phyloP scores from a whole-genome alignment of 106 monocot genomes.

The Phalaenopsis aphrodite region DNA sequence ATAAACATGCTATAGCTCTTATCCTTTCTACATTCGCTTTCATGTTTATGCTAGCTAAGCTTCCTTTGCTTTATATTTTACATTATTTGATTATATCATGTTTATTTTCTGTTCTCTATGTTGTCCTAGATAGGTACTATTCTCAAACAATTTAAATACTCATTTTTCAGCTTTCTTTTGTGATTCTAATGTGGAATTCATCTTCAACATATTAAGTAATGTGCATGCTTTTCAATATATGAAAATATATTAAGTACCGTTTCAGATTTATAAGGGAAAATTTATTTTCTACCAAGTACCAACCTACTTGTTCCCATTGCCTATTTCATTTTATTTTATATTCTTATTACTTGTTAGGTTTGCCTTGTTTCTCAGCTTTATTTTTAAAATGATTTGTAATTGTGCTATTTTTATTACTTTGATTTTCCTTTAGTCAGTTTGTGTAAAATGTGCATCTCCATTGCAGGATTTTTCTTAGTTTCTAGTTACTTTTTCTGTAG shows the following conservation, averaged over 20 bases:
- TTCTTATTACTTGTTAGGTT: not conserved
- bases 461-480: not conserved
- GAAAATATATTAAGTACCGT: not conserved
- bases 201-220: not conserved
- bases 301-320: not conserved
- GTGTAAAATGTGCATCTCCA: not conserved
- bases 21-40: not conserved
- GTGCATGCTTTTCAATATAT: not conserved
- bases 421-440: not conserved
- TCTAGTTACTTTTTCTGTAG: conserved; percentile 12
- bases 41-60: not conserved
- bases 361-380: not conserved
- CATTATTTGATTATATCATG: not conserved
- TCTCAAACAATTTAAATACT: not conserved
- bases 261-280: not conserved
- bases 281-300: not conserved
- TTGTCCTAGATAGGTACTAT: not conserved
- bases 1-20: not conserved
- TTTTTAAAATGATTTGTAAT: not conserved
- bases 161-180: not conserved
- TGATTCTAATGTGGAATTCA: not conserved
- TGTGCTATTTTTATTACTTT: not conserved
- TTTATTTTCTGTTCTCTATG: too few species aligned
- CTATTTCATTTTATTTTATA: not conserved
- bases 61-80: not conserved